A percentile compares a stretch with the other conserved stretches of the same genome.
These are phyloP conservation scores for Plasmodium gallinaceum DNA, from an alignment of 169 alveolate species.

Conservation along the genomic window DNA sequence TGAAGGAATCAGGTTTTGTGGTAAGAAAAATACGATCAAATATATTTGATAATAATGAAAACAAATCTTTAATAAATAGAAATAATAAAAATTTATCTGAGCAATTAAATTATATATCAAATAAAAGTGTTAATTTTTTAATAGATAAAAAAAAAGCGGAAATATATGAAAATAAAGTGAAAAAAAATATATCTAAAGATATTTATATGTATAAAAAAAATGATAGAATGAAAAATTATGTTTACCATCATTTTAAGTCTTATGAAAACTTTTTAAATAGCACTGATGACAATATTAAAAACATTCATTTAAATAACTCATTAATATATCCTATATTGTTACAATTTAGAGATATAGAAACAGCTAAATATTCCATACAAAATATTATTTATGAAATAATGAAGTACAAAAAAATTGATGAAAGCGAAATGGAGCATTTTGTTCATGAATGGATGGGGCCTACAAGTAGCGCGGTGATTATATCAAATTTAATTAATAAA, in stretches of 20 bases:
- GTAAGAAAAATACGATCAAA: neutral
- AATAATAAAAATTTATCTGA: too few species aligned
- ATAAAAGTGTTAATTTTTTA: neutral
- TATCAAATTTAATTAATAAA: conserved; percentile 52
- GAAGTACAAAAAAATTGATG: conserved; percentile 36
- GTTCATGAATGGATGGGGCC: conserved; percentile 67
- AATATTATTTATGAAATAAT: conserved; percentile 64
- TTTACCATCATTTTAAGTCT: conserved; percentile 21
- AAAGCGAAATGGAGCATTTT: conserved; percentile 33
- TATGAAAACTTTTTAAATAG: conserved; percentile 32
- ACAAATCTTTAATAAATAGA: neutral
- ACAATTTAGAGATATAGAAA: conserved; percentile 62
- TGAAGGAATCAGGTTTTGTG: conserved; percentile 10
- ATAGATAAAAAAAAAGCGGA: too few species aligned
- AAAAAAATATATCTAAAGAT: neutral
- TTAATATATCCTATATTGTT: conserved; percentile 21
- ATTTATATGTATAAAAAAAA: too few species aligned
- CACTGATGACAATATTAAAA: conserved; percentile 10
- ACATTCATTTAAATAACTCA: conserved; percentile 39
- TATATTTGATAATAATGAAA: neutral
- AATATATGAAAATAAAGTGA: neutral
- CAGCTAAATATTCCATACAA: conserved; percentile 56
- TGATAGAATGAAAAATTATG: too few species aligned
- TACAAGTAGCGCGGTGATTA: conserved; percentile 63
- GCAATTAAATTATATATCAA: neutral